phyloP scores from a whole-genome alignment of 202 grass and related monocot species.

The Thinopyrum obtusiflorum region DNA sequence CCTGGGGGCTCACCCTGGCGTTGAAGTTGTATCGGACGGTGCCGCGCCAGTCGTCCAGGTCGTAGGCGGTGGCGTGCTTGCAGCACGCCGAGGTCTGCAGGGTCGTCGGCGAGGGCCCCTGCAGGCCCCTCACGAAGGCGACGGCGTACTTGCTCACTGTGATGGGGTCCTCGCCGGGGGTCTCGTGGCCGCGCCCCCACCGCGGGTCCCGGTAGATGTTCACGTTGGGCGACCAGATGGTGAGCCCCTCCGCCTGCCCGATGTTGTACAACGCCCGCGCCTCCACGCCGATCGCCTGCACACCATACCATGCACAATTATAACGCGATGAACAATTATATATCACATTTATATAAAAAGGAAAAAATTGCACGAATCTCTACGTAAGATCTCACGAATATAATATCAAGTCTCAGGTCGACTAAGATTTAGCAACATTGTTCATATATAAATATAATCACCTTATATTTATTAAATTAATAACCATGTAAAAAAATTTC shows the following conservation, averaged over 20 bases:
- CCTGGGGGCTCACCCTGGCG: constrained; percentile 56
- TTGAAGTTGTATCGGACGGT: constrained; percentile 45
- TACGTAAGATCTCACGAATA: too few relatives aligned
- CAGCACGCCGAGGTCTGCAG: constrained; percentile 70
- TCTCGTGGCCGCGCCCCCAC: constrained; percentile 84
- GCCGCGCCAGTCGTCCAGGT: constrained; percentile 74
- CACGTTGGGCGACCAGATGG: background rate
- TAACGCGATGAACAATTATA: too few relatives aligned
- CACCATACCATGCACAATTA: too few relatives aligned
- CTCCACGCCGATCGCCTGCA: constrained; percentile 7
- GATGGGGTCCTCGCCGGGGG: constrained; percentile 76
- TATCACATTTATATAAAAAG: too few relatives aligned
- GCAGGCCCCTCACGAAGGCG: constrained; percentile 56
- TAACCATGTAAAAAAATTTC: background rate
- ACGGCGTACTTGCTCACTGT: constrained; percentile 50
- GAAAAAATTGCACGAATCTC: too few relatives aligned
- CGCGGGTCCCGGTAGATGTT: constrained; percentile 66
- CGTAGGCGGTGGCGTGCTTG: constrained; percentile 77
- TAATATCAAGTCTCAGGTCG: too few relatives aligned
- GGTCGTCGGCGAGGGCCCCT: constrained; percentile 30
- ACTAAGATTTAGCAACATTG: too few relatives aligned
- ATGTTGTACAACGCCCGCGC: background rate
- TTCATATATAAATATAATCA: too few relatives aligned
- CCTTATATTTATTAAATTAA: background rate
- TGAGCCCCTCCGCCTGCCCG: background rate